Base-by-base conservation (phyloP, 495 filamentous ascomycete species). In the Xanthoparmelia taractica region DNA sequence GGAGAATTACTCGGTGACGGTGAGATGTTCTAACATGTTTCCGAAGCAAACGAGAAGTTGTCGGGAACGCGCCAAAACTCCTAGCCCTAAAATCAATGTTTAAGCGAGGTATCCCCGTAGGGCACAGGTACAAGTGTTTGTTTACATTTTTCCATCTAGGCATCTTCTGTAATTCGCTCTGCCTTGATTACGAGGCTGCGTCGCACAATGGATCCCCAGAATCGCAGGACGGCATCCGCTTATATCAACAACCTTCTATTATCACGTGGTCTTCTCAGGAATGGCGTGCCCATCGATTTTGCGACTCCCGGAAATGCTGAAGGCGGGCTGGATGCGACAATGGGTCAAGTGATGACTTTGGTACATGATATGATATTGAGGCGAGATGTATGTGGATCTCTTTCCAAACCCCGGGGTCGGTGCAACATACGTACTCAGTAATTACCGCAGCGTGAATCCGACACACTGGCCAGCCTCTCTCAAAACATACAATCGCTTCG, bases 201-300 rank as follows among this genome's bases (percentile, higher is more conserved):
- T 38, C 20, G 13, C 36, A 38, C 38, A 54, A 94, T 94, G 85
- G 91, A 95, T 71, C 73, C 83, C 60, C 84, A 87, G 61, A 93
- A 89, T 75, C 78, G 97, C 54, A 84, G 87, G 67, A 90, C 91
- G 62, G 94, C 94, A 33, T 96, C 93, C 61, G 84, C 85, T 55
- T 97, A 97, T 75, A 88, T 98, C 76, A 98, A 98, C 78, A 96
- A 97, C 73, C 86, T 96, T 63, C 80, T 98, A 37, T 83, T 96
- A 40, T 91, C 93, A 6, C 85, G 94, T 47, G 94, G 94, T 25
- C 80, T 98, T 27, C 76, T 97, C 15, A 88, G 89, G 70, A 87
- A 89, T 85, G 89, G 91, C 67, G 80, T 84, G 63, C 82, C 82
- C 37, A 94, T 98, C 73, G 85, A 96, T 71, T 98, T 97, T 72